A percentile compares a stretch with the other conserved stretches of the same genome.
phyloP scores from a whole-genome alignment of 805 yeast genomes.

The Metschnikowia cerradonensis region DNA sequence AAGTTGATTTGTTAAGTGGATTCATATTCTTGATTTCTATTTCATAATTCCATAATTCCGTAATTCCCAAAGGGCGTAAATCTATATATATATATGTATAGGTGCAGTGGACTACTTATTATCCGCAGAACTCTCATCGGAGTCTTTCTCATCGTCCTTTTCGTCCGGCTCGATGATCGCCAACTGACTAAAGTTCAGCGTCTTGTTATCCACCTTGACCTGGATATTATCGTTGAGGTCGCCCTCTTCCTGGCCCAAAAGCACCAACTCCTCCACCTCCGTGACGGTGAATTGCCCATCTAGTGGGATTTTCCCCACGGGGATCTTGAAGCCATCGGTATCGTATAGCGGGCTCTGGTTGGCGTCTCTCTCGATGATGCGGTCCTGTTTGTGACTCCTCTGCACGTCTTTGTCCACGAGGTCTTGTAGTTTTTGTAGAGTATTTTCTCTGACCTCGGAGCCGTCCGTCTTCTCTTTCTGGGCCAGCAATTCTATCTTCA shows the following conservation, averaged over 20 bases:
- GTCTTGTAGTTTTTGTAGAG: conserved; percentile 24
- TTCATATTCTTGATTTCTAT: too few species aligned
- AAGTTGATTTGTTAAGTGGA: too few species aligned
- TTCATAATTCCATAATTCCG: too few species aligned
- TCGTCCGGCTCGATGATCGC: conserved; percentile 19
- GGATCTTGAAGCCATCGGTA: conserved; percentile 35
- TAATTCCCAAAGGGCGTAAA: too few species aligned
- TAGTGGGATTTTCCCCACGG: conserved; percentile 36
- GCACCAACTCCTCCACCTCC: conserved; percentile 30
- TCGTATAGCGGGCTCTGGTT: conserved; percentile 18
- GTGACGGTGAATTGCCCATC: conserved; percentile 39
- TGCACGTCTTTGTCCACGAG: conserved; percentile 22
- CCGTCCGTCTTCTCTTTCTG: conserved; percentile 19
- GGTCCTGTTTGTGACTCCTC: neutral
- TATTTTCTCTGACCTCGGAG: conserved; percentile 11
- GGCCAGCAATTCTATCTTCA: conserved; percentile 25
- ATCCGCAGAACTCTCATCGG: neutral
- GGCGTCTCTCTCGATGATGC: conserved; percentile 2
- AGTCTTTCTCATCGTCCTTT: neutral
- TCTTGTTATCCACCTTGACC: conserved; percentile 24
- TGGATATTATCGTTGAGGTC: conserved; percentile 23
- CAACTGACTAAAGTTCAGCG: conserved; percentile 29
- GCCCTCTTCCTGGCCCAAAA: conserved; percentile 30
- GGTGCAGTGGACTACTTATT: neutral
- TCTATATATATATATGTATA: neutral